Conservation (phyloP, 2,329 filamentous ascomycete genomes). For the Onygenales sp. region DNA sequence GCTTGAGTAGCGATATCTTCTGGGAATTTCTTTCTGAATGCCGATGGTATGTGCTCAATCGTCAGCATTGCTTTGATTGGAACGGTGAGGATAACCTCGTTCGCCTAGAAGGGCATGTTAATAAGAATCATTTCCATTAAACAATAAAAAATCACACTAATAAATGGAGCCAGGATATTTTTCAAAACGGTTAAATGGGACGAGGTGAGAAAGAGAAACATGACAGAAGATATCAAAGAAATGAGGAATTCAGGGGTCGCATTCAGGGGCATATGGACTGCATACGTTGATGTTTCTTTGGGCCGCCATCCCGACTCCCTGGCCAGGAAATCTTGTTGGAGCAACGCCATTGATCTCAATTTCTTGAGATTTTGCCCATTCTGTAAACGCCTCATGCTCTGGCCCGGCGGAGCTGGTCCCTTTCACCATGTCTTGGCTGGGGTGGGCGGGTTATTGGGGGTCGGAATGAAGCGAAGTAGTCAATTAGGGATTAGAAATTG, state of each 20-base stretch:
- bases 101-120: slow-evolving; percentile 34
- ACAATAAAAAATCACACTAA: slow-evolving; percentile 3
- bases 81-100: slow-evolving; percentile 55
- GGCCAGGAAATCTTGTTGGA: slow-evolving; percentile 57
- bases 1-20: slow-evolving; percentile 56
- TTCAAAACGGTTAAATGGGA: not conserved
- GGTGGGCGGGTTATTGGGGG: not conserved
- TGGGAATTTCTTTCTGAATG: slow-evolving; percentile 44
- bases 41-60: slow-evolving; percentile 47
- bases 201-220: not conserved
- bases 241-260: not conserved
- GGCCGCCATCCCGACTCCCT: slow-evolving; percentile 71
- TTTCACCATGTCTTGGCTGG: not conserved
- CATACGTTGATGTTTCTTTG: slow-evolving; percentile 55
- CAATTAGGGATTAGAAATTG: too few relatives aligned
- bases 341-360: slow-evolving; percentile 58
- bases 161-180: not conserved
- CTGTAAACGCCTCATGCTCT: slow-evolving; percentile 46
- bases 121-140: not conserved
- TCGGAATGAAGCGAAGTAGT: too few relatives aligned
- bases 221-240: not conserved
- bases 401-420: slow-evolving; percentile 18
- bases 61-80: slow-evolving; percentile 56
- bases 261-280: slow-evolving; percentile 4
- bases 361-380: slow-evolving; percentile 58